These are phyloP conservation scores for Volutella citrinella DNA, from an alignment of 2,329 filamentous ascomycete genomes.

Conservation along the genomic window DNA sequence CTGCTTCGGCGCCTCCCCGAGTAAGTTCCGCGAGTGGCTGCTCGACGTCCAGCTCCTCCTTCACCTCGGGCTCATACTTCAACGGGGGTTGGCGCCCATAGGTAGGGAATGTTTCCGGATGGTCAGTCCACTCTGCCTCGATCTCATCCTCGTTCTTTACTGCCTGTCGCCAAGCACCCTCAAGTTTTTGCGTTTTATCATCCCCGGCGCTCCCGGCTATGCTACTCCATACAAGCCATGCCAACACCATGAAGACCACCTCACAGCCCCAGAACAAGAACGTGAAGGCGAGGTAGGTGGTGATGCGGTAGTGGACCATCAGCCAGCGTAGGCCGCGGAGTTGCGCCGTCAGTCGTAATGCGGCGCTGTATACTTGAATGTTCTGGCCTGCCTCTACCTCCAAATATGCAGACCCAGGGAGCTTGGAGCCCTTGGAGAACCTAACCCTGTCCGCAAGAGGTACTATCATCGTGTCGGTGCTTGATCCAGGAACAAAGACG, in stretches of 20 bases:
- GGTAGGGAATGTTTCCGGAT: constrained; percentile 42
- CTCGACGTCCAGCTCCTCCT: constrained; percentile 31
- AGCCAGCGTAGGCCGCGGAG: constrained; percentile 76
- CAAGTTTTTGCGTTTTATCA: constrained; percentile 7
- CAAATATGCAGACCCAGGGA: constrained; percentile 47
- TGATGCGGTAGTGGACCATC: constrained; percentile 80
- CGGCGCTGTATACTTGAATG: constrained; percentile 73
- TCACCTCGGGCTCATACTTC: constrained; percentile 37
- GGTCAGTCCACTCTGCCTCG: constrained; percentile 35
- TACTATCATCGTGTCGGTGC: constrained; percentile 62
- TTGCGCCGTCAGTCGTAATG: constrained; percentile 68
- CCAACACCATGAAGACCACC: constrained; percentile 61
- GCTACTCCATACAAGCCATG: constrained; percentile 57
- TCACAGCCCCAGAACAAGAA: constrained; percentile 74
- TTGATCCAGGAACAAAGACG: constrained; percentile 60
- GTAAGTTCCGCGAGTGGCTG: constrained; percentile 32
- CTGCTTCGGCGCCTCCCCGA: constrained; percentile 39
- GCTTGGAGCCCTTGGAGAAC: constrained; percentile 48
- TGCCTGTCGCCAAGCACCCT: constrained; percentile 9
- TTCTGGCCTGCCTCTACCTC: constrained; percentile 68
- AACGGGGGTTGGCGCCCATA: constrained; percentile 39
- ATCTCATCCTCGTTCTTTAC: constrained; percentile 21
- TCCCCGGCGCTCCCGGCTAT: constrained; percentile 23
- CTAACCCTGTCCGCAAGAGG: constrained; percentile 70
- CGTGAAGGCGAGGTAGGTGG: constrained; percentile 67